phyloP scores from a whole-genome alignment of 495 filamentous ascomycete species.

The Aspergillus sclerotiicarbonarius region DNA sequence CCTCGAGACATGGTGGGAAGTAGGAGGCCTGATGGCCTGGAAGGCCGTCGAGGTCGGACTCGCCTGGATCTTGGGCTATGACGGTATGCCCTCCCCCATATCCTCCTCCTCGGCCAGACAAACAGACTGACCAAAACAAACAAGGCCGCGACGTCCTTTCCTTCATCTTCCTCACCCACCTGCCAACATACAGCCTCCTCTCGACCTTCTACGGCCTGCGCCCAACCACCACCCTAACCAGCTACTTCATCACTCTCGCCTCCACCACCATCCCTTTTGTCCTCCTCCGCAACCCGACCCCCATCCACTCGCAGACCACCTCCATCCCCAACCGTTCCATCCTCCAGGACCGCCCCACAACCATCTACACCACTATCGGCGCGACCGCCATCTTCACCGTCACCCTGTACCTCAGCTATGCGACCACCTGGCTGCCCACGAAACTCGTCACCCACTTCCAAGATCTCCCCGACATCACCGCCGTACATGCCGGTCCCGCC shows the following conservation, averaged over 20 bases:
- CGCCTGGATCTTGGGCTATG: constrained; percentile 68
- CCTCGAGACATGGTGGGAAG: constrained; percentile 58
- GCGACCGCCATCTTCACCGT: constrained; percentile 67
- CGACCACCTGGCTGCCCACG: constrained; percentile 58
- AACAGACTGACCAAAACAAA: constrained; percentile 1
- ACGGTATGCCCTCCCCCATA: constrained; percentile 47
- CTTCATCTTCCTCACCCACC: constrained; percentile 65
- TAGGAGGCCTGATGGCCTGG: constrained; percentile 62
- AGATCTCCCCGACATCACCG: constrained; percentile 59
- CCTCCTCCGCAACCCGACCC: constrained; percentile 63
- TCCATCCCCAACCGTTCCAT: constrained; percentile 65
- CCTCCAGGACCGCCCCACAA: constrained; percentile 61
- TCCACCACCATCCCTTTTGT: constrained; percentile 68
- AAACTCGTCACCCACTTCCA: constrained; percentile 69
- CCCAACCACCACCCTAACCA: constrained; percentile 51
- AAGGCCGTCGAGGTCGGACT: constrained; percentile 65
- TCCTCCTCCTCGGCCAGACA: background rate
- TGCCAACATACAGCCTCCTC: constrained; percentile 69
- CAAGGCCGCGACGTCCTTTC: constrained; percentile 66
- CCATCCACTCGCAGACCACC: constrained; percentile 52
- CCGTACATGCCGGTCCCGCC: constrained; percentile 56
- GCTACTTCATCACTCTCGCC: constrained; percentile 61
- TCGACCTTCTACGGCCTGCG: constrained; percentile 70
- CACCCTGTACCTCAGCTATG: constrained; percentile 60
- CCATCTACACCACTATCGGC: constrained; percentile 60